phyloP scores from a whole-genome alignment of 169 alveolate species.

The Plasmodium coatneyi region DNA sequence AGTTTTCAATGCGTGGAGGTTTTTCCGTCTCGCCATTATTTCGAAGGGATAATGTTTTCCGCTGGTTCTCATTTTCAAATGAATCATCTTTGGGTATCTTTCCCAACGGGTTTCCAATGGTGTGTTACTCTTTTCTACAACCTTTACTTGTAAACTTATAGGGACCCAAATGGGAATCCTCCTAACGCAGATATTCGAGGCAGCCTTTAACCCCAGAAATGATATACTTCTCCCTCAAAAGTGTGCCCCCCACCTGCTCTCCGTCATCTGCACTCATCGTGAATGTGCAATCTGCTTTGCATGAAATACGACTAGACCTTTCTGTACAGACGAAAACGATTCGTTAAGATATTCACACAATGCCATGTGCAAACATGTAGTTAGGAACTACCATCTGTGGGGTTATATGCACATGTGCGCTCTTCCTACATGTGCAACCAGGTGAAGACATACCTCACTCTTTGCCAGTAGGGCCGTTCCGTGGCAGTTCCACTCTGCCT shows the following conservation, averaged over 20 bases:
- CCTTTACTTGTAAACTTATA: neutral
- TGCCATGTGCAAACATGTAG: neutral
- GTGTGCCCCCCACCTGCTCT: neutral
- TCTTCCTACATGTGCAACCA: neutral
- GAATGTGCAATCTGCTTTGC: neutral
- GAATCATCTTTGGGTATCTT: neutral
- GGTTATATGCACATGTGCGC: neutral
- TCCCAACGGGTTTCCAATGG: neutral
- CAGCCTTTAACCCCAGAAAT: neutral
- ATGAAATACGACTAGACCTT: neutral
- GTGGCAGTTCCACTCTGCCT: conserved; percentile 27
- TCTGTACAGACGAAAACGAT: neutral
- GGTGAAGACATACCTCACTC: neutral
- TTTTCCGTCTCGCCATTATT: neutral
- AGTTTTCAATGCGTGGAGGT: neutral
- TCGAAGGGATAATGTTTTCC: neutral
- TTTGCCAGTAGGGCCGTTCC: conserved; percentile 22
- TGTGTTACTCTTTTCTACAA: neutral
- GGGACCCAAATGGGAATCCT: neutral
- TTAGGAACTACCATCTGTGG: neutral
- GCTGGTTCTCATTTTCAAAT: neutral
- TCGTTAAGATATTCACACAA: neutral
- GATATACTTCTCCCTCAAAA: neutral
- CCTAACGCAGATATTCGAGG: neutral
- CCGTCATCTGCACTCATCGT: neutral